A percentile compares a stretch with the other conserved stretches of the same genome.
Conservation (phyloP, 2,329 filamentous ascomycete species). For the Daldinia eschscholtzii region DNA sequence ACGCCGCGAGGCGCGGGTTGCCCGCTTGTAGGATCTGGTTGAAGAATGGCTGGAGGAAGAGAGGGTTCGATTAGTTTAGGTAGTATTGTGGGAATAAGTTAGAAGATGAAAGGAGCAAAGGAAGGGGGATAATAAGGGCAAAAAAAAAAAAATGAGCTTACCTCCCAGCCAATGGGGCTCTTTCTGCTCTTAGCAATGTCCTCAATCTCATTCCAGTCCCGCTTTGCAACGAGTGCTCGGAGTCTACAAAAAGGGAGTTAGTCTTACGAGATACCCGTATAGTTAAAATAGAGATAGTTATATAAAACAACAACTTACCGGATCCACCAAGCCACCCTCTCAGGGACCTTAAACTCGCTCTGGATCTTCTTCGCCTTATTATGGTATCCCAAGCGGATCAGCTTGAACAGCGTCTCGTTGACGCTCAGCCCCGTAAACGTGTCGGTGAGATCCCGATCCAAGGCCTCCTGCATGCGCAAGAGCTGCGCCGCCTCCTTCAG, state of each 20-base stretch:
- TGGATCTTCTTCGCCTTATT: conserved; percentile 90
- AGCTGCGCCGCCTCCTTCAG: conserved; percentile 85
- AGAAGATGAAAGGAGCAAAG: background rate
- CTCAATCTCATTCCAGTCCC: conserved; percentile 93
- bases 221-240: conserved; percentile 86
- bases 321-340: conserved; percentile 91
- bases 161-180: conserved; percentile 96
- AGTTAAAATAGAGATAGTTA: background rate
- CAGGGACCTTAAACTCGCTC: conserved; percentile 91
- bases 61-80: conserved; percentile 31
- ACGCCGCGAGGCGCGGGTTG: conserved; percentile 85
- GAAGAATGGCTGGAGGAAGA: conserved; percentile 78
- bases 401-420: conserved; percentile 91
- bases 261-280: conserved; percentile 9
- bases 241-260: conserved; percentile 65
- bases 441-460: conserved; percentile 85
- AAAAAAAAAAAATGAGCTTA: conserved; percentile 58
- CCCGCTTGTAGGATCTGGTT: conserved; percentile 89
- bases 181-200: conserved; percentile 83
- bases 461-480: conserved; percentile 85
- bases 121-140: background rate
- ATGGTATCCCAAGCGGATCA: conserved; percentile 84
- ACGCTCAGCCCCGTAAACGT: conserved; percentile 85
- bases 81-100: background rate
- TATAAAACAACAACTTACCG: conserved; percentile 59